Evolutionary conservation across 2,329 filamentous ascomycete species (phyloP).

Genomic region (Volutella citrinella): DNA sequence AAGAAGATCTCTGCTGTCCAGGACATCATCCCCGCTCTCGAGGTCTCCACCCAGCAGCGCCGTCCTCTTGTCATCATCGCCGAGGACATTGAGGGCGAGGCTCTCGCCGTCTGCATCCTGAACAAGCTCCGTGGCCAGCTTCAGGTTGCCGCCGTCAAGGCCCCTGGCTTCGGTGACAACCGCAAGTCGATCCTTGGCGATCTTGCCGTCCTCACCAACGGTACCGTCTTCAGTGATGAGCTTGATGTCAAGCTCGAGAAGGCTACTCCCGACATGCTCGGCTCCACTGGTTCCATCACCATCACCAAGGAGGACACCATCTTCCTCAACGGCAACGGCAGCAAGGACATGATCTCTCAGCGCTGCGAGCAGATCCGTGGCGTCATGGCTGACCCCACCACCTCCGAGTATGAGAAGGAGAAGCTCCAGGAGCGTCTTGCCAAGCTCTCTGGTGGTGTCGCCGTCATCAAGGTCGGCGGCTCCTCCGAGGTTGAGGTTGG

Average conservation of each 20-base stretch:
- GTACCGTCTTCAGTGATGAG: slow-evolving; percentile 96
- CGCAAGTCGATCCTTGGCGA: slow-evolving; percentile 99
- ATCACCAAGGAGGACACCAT: slow-evolving; percentile 99
- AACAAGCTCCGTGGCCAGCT: slow-evolving; percentile 99
- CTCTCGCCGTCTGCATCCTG: slow-evolving; percentile 96
- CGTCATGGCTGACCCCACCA: slow-evolving; percentile 89
- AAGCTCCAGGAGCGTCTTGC: slow-evolving; percentile 99
- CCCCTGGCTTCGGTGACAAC: slow-evolving; percentile 99
- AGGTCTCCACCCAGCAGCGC: slow-evolving; percentile 92
- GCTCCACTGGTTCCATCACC: slow-evolving; percentile 95
- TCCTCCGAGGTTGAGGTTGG: slow-evolving; percentile 97
- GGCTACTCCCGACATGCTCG: slow-evolving; percentile 91
- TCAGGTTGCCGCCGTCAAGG: slow-evolving; percentile 98
- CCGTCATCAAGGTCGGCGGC: slow-evolving; percentile 98
- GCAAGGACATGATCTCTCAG: slow-evolving; percentile 89
- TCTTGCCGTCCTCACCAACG: slow-evolving; percentile 92
- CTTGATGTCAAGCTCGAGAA: slow-evolving; percentile 99
- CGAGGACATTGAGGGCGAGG: slow-evolving; percentile 98
- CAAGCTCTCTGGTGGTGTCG: slow-evolving; percentile 98
- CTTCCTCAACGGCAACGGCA: slow-evolving; percentile 93
- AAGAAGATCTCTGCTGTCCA: slow-evolving; percentile 99
- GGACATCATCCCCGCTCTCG: slow-evolving; percentile 96
- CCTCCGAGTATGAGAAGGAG: slow-evolving; percentile 99
- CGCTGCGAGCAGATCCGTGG: slow-evolving; percentile 99
- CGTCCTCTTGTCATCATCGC: slow-evolving; percentile 97